phyloP scores from a whole-genome alignment of 1,284 basidiomycete genomes.

The Ceratobasidium sp. region DNA sequence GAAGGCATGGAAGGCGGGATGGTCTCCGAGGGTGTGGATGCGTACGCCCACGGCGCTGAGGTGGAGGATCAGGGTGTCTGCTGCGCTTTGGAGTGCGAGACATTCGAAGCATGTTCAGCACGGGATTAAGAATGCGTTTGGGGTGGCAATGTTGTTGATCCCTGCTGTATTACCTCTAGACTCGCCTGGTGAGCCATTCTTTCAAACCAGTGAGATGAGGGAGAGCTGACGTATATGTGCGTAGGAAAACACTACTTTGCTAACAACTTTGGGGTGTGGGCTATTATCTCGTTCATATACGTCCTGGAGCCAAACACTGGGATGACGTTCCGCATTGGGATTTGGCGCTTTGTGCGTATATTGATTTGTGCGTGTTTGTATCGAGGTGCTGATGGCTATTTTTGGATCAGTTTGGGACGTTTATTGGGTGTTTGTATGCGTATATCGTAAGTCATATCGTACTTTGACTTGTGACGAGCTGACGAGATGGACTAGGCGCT shows the following conservation, averaged over 20 bases:
- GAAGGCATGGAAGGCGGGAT: neutral
- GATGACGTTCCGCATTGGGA: constrained; percentile 30
- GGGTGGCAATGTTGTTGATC: constrained; percentile 26
- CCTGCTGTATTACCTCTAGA: constrained; percentile 19
- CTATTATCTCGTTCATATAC: constrained; percentile 35
- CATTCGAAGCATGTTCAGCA: constrained; percentile 35
- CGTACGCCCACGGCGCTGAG: neutral
- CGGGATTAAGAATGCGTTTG: constrained; percentile 29
- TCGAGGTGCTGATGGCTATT: no score
- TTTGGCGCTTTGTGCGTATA: constrained; percentile 30
- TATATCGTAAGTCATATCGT: constrained; percentile 25
- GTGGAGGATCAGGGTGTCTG: constrained; percentile 15
- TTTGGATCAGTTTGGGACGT: constrained; percentile 25
- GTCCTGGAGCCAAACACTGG: constrained; percentile 36
- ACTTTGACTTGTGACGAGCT: neutral
- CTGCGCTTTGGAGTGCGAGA: constrained; percentile 16
- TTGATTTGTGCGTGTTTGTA: neutral
- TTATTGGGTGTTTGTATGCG: constrained; percentile 19
- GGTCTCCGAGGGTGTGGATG: neutral
- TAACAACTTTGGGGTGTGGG: constrained; percentile 21
- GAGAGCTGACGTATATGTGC: no score
- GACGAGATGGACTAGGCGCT: neutral
- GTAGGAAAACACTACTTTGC: constrained; percentile 24
- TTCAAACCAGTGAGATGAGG: neutral
- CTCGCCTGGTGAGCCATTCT: neutral